Base-by-base conservation (phyloP, 768 basidiomycete genomes). In the Collybiopsis confluens region DNA sequence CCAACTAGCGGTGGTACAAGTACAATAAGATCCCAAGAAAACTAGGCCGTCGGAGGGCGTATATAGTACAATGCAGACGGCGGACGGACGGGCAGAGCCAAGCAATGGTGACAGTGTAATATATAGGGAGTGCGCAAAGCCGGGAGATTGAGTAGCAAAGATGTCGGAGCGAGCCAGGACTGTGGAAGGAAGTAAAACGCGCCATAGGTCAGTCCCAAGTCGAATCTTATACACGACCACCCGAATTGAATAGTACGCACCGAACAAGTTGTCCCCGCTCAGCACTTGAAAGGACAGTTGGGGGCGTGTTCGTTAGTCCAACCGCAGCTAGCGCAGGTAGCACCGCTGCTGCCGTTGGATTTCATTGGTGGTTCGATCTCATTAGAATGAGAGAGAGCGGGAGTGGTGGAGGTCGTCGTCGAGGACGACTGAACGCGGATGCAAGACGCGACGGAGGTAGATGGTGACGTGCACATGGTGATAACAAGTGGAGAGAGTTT, bases 251-350 rank as follows among this genome's bases (percentile, higher is more conserved):
- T n/a, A 5, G 5, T 18, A 6, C 41, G 41, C 41, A 16, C 36
- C 18, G 11, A 24, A 41, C 48, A 5, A 4, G 13, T 5, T n/a
- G n/a, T 16, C 35, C 26, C 36, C 37, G 18, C 35, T 64, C 64
- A 57, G 74, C 67, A 81, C 64, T 74, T 79, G 82, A 86, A 85
- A 40, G 84, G 84, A 73, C 86, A 88, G 62, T 71, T 75, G 33
- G 82, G 78, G 24, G 80, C 65, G 61, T 79, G 78, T 55, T 72
- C 64, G 36, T 85, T 85, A 61, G 86, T 82, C 75, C 75, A 85
- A 60, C 85, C 85, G 58, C 87, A 89, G 65, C 87, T 85, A 75
- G 85, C 87, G 30, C 30, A 33, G 13, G 30, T 33, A 13, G 71
- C 87, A 89, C 66, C 87, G 85, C 38, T 15, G 16, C 13, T 16